Evolutionary conservation across 345 rosid species (phyloP).

Genomic region (Gynandropsis gynandra): DNA sequence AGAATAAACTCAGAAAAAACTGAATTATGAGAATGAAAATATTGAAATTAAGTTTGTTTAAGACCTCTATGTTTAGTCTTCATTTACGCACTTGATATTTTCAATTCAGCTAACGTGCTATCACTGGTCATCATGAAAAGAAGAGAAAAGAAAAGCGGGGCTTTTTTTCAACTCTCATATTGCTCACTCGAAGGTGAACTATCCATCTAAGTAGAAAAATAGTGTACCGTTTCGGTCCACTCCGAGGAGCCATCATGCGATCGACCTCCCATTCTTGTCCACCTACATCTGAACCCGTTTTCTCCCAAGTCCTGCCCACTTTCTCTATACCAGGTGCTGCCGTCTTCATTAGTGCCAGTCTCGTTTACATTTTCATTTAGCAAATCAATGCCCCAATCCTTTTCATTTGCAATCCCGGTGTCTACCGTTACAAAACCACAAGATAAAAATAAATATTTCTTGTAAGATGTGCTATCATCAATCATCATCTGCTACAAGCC

Average conservation of each 20-base stretch:
- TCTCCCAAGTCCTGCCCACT: conserved; percentile 80
- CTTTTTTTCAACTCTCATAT: neutral
- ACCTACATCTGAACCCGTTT: conserved; percentile 90
- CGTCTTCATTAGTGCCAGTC: conserved; percentile 87
- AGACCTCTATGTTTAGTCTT: neutral
- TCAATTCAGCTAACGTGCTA: conserved; percentile 2
- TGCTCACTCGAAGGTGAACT: conserved; percentile 11
- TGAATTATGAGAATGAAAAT: conserved; percentile 14
- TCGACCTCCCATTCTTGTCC: conserved; percentile 95
- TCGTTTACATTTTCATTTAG: conserved; percentile 75
- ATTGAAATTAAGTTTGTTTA: neutral
- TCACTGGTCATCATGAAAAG: neutral
- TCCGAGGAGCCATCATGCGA: conserved; percentile 74
- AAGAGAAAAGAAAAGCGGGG: neutral
- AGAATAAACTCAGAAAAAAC: conserved; percentile 29
- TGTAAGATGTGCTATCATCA: neutral
- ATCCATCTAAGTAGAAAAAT: conserved; percentile 17
- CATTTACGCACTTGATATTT: neutral
- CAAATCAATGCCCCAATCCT: conserved; percentile 92
- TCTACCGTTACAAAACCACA: conserved; percentile 37
- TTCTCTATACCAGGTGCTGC: conserved; percentile 83
- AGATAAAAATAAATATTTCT: conserved; percentile 13
- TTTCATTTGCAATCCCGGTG: conserved; percentile 97
- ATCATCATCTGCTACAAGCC: neutral
- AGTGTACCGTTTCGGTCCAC: conserved; percentile 88